Conservation (phyloP, 2,329 filamentous ascomycete genomes). For the Fusarium citri region DNA sequence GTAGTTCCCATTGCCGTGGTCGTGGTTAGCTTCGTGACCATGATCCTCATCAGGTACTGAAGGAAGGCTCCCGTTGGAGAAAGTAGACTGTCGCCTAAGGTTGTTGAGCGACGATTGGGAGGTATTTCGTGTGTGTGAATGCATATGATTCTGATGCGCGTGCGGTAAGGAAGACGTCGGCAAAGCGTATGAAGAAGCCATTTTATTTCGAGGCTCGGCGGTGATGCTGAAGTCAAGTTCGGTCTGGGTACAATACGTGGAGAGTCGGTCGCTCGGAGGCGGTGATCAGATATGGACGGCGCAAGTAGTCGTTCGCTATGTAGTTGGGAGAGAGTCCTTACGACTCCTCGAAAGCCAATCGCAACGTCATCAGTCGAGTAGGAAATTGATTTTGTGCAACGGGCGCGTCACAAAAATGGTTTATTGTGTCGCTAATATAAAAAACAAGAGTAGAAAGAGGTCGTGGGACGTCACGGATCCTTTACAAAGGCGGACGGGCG, state of each 20-base stretch:
- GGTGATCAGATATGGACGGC: conserved; percentile 36
- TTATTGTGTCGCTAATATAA: conserved; percentile 15
- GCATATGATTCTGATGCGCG: conserved; percentile 58
- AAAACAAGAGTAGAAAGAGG: conserved; percentile 15
- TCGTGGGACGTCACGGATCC: conserved; percentile 38
- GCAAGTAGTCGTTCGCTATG: conserved; percentile 29
- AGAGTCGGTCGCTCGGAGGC: conserved; percentile 7
- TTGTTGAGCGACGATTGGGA: conserved; percentile 56
- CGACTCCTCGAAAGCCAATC: conserved; percentile 39
- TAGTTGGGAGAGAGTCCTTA: conserved; percentile 32
- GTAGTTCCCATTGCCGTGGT: conserved; percentile 38
- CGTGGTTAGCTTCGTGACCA: conserved; percentile 43
- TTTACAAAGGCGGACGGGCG: conserved; percentile 23
- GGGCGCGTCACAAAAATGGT: conserved; percentile 19
- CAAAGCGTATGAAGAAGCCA: conserved; percentile 66
- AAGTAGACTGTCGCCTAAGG: conserved; percentile 48
- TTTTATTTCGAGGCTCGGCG: conserved; percentile 42
- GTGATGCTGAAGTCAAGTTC: conserved; percentile 17
- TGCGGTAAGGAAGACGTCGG: conserved; percentile 64
- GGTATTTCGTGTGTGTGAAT: conserved; percentile 55
- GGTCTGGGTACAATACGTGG: neutral
- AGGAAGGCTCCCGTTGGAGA: conserved; percentile 50
- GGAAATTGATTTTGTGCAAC: conserved; percentile 14
- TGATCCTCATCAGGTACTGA: conserved; percentile 51
- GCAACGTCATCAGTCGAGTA: conserved; percentile 44